Evolutionary conservation across 345 rosid species (phyloP).

Genomic region (Pugionium dolabratum): DNA sequence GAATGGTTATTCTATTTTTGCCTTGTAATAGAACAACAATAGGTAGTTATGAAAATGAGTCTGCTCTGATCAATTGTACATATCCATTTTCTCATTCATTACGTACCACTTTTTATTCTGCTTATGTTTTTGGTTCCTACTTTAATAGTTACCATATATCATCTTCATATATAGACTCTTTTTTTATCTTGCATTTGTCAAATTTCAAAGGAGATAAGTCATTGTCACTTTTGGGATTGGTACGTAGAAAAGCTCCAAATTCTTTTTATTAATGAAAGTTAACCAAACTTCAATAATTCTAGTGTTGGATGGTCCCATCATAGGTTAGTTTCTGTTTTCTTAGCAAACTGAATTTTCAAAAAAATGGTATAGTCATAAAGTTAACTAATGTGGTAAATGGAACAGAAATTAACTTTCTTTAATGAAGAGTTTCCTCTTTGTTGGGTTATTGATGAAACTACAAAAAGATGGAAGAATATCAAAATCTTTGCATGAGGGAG

Average conservation of each 20-base stretch:
- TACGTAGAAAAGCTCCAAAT: constrained; percentile 14
- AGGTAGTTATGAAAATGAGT: too few relatives aligned
- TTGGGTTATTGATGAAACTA: background rate
- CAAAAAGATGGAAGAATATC: background rate
- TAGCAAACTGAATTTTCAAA: constrained; percentile 13
- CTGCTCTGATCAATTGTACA: too few relatives aligned
- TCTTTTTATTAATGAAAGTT: constrained; percentile 18
- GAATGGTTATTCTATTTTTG: too few relatives aligned
- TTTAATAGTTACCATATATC: background rate
- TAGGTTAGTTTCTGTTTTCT: constrained; percentile 18
- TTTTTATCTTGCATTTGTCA: background rate
- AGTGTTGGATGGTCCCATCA: constrained; percentile 25
- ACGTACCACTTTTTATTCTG: background rate
- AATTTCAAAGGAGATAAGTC: constrained; percentile 21
- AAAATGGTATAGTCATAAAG: background rate
- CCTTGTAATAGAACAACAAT: too few relatives aligned
- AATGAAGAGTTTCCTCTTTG: background rate
- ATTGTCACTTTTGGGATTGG: constrained; percentile 20
- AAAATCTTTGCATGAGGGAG: constrained; percentile 27
- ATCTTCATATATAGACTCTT: background rate
- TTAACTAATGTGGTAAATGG: background rate
- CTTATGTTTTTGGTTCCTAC: constrained; percentile 9
- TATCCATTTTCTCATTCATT: too few relatives aligned
- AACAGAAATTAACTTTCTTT: background rate
- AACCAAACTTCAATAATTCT: constrained; percentile 38